Evolutionary conservation across 441 rosid species (phyloP).

Genomic region (Pelargonium cotyledonis): DNA sequence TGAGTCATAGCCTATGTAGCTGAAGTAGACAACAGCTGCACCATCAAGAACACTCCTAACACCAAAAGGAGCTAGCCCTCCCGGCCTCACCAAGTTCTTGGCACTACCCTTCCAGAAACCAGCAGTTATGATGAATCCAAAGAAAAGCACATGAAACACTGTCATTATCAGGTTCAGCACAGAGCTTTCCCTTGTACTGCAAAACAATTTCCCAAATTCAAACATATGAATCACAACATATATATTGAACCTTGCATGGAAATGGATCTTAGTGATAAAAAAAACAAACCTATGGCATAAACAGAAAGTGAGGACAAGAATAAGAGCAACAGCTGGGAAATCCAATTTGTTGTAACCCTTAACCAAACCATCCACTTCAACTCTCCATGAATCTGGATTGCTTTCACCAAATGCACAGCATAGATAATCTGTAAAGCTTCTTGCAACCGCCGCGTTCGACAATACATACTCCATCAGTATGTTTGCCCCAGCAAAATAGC

Average conservation of each 20-base stretch:
- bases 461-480: slow-evolving; percentile 84
- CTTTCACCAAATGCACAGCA: slow-evolving; percentile 60
- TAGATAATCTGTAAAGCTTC: slow-evolving; percentile 75
- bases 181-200: slow-evolving; percentile 94
- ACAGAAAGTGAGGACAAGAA: slow-evolving; percentile 77
- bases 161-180: slow-evolving; percentile 75
- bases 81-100: slow-evolving; percentile 59
- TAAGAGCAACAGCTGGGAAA: slow-evolving; percentile 71
- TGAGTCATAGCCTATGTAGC: slow-evolving; percentile 88
- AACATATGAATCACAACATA: too few species aligned
- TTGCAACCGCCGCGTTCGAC: slow-evolving; percentile 86
- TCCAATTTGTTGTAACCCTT: slow-evolving; percentile 71
- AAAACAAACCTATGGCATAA: slow-evolving; percentile 65
- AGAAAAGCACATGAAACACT: slow-evolving; percentile 65
- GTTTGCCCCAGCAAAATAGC: slow-evolving; percentile 82
- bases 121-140: slow-evolving; percentile 69
- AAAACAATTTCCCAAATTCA: slow-evolving; percentile 21
- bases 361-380: slow-evolving; percentile 49
- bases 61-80: slow-evolving; percentile 75
- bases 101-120: slow-evolving; percentile 55
- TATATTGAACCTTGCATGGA: too few species aligned
- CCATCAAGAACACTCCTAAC: slow-evolving; percentile 64
- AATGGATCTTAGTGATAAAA: too few species aligned
- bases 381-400: slow-evolving; percentile 57
- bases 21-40: slow-evolving; percentile 79